Evolutionary conservation across 169 alveolate genomes (phyloP).

Genomic region (Cryptosporidium bovis): DNA sequence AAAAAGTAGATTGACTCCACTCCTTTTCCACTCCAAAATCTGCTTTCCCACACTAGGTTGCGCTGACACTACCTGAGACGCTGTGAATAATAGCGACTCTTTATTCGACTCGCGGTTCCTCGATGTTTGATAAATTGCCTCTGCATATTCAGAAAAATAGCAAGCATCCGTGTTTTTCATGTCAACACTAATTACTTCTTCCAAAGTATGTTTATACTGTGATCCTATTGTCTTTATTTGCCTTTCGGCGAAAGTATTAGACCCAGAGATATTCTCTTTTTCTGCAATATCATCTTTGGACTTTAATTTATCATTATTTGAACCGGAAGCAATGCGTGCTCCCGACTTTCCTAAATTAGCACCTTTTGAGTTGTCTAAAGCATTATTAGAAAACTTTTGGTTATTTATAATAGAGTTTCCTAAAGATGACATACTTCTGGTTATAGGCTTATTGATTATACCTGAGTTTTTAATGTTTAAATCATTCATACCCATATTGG

Average conservation of each 20-base stretch:
- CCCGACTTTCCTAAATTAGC: constrained; percentile 36
- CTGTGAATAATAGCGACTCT: constrained; percentile 60
- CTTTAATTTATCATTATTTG: constrained; percentile 9
- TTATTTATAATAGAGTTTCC: constrained; percentile 10
- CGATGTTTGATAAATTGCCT: constrained; percentile 70
- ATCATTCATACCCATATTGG: constrained; percentile 22
- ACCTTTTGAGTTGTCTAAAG: constrained; percentile 23
- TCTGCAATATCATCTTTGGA: background rate
- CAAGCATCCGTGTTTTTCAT: constrained; percentile 58
- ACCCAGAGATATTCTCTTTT: constrained; percentile 8
- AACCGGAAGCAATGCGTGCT: background rate
- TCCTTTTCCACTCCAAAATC: constrained; percentile 64
- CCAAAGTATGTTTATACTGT: constrained; percentile 45
- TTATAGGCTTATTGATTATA: constrained; percentile 56
- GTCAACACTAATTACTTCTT: constrained; percentile 51
- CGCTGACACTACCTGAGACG: constrained; percentile 71
- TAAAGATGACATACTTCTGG: constrained; percentile 68
- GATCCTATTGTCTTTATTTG: constrained; percentile 50
- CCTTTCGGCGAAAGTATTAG: constrained; percentile 45
- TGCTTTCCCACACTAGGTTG: constrained; percentile 74
- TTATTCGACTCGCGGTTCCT: constrained; percentile 46
- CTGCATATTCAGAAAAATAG: constrained; percentile 73
- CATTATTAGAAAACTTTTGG: constrained; percentile 25
- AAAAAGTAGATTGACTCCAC: constrained; percentile 66
- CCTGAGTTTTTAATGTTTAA: constrained; percentile 58